These are phyloP conservation scores for Hypomyces perniciosus DNA, from an alignment of 2,329 filamentous ascomycete genomes.

Conservation along the genomic window DNA sequence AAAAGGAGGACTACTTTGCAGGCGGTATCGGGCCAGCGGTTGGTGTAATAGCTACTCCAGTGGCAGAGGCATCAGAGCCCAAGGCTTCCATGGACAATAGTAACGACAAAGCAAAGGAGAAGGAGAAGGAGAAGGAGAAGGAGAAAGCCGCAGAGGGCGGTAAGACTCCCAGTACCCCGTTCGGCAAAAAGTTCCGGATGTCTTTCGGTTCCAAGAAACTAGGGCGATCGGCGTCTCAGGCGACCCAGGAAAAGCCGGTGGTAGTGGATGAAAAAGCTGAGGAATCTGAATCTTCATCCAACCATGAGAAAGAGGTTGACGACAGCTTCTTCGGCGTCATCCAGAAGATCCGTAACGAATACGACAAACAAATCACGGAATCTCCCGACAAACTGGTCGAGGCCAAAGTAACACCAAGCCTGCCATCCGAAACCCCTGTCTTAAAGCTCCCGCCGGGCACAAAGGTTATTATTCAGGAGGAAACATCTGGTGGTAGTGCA, in stretches of 20 bases:
- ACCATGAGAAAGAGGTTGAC: slow-evolving; percentile 66
- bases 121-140: slow-evolving; percentile 40
- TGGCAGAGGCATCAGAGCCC: slow-evolving; percentile 37
- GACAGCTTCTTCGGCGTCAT: slow-evolving; percentile 68
- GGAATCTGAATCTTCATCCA: slow-evolving; percentile 57
- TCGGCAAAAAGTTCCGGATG: slow-evolving; percentile 83
- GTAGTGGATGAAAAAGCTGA: slow-evolving; percentile 72
- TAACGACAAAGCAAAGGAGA: slow-evolving; percentile 51
- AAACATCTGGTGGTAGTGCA: slow-evolving; percentile 61
- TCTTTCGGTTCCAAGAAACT: slow-evolving; percentile 82
- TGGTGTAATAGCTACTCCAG: slow-evolving; percentile 18
- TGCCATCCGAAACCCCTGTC: slow-evolving; percentile 69
- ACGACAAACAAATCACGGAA: slow-evolving; percentile 61
- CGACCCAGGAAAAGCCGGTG: slow-evolving; percentile 63
- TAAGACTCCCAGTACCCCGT: slow-evolving; percentile 57
- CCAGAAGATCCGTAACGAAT: slow-evolving; percentile 66
- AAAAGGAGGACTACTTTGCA: slow-evolving; percentile 74
- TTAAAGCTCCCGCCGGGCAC: slow-evolving; percentile 64
- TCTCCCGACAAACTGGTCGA: slow-evolving; percentile 49
- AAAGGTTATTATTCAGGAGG: slow-evolving; percentile 64
- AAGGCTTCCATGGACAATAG: slow-evolving; percentile 42
- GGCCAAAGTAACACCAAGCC: slow-evolving; percentile 60
- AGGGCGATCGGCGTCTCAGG: slow-evolving; percentile 56
- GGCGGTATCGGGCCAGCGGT: slow-evolving; percentile 47
- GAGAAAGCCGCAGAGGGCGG: slow-evolving; percentile 43